Evolutionary conservation across 768 basidiomycete species (phyloP), one percentile per base, ranked within the genome.

Genomic region (Flagelloscypha sp.): DNA sequence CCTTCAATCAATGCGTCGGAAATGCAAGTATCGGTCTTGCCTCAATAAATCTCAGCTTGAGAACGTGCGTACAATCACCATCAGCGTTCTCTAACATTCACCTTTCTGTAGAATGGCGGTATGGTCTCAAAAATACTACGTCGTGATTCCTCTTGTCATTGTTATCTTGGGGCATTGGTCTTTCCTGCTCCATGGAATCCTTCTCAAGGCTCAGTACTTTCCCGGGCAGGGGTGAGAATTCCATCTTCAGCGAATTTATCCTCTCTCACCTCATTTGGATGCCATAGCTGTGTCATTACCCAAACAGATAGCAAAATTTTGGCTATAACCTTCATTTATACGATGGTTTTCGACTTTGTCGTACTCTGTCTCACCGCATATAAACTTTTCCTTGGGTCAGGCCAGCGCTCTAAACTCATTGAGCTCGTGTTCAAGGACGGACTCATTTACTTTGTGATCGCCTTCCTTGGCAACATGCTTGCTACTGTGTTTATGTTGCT

Each of bases 81-180:
- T 9, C 31, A 29, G 6, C 16, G 15, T 18, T 23, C n/a, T 24
- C 19, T 10, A 9, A 27, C 24, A 15, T 30, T 39, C 9, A 32
- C 31, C 29, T 8, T 31, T 27, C 21, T 35, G 3, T 39, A 83
- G 81, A 5, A 77, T 84, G 48, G 81, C 81, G 0, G 74, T 84
- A 1, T 84, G 81, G 78, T 72, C 70, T 0, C 70, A 78, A 41
- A 66, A 60, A 30, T 65, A 56, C 58, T 73, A 61, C 38, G 64
- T 84, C 24, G 62, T 74, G 18, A 33, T 57, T 9, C 70, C 72
- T 15, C 61, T 84, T 2, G 53, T 76, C 15, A 36, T 61, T 3
- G 54, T 83, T 33, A 80, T 80, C 42, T 58, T 82, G 12, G 80
- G 69, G 0, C 81, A 84, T 48, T 84, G 79, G 81, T 78, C 78